Evolutionary conservation across 257 asterid species (phyloP).

Genomic region (Sherardia arvensis): DNA sequence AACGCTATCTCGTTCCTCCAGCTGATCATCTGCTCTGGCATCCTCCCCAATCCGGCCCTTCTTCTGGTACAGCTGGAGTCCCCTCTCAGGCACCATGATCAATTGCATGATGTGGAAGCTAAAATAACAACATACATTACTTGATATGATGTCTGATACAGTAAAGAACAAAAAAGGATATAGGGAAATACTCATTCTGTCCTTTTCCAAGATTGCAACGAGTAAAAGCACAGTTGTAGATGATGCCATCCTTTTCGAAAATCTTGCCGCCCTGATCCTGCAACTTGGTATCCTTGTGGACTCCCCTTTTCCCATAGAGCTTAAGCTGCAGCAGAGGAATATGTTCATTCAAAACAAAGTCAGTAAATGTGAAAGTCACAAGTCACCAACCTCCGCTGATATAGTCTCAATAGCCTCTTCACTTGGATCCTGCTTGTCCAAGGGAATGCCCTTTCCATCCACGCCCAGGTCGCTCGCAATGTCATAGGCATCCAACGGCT

Average conservation of each 20-base stretch:
- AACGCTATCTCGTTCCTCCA: slow-evolving; percentile 44
- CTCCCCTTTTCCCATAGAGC: slow-evolving; percentile 76
- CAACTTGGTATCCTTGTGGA: slow-evolving; percentile 70
- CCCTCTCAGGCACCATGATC: slow-evolving; percentile 46
- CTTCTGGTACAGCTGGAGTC: slow-evolving; percentile 55
- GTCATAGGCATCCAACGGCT: slow-evolving; percentile 52
- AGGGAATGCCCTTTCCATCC: slow-evolving; percentile 54
- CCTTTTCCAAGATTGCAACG: slow-evolving; percentile 34
- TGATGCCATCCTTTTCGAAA: slow-evolving; percentile 57
- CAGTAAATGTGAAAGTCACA: background rate
- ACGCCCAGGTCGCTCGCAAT: slow-evolving; percentile 48
- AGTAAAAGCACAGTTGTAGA: slow-evolving; percentile 69
- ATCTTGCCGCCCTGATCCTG: slow-evolving; percentile 61
- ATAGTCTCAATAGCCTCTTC: slow-evolving; percentile 63
- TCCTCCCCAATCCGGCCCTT: slow-evolving; percentile 53
- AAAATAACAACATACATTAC: slow-evolving; percentile 6
- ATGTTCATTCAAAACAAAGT: background rate
- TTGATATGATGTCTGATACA: background rate
- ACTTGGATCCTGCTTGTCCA: slow-evolving; percentile 42
- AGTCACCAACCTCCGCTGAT: slow-evolving; percentile 45
- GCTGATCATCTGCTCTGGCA: slow-evolving; percentile 34
- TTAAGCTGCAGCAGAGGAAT: slow-evolving; percentile 41
- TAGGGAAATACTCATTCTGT: slow-evolving; percentile 46
- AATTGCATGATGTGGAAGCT: slow-evolving; percentile 59
- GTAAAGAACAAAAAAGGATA: background rate